A percentile compares a stretch with the other conserved stretches of the same genome.
Conservation (phyloP, 192 early-diverging fungal genomes). For the Coemansia sp. region DNA sequence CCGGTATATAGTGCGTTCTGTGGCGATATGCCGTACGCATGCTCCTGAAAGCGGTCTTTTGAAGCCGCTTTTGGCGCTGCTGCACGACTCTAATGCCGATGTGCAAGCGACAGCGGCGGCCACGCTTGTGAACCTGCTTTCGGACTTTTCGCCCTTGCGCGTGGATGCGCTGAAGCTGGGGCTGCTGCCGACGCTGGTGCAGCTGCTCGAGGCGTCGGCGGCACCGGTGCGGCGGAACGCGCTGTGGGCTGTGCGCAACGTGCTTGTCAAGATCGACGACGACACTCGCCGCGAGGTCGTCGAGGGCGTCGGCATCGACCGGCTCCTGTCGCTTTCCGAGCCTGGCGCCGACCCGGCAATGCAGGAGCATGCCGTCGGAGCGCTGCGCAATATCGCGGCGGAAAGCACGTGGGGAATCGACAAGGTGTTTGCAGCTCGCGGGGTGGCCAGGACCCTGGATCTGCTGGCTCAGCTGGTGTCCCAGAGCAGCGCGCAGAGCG, state of each 20-base stretch:
- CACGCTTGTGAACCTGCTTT: constrained; percentile 41
- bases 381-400: constrained; percentile 33
- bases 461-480: constrained; percentile 22
- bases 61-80: constrained; percentile 30
- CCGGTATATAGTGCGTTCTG: constrained; percentile 48
- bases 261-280: constrained; percentile 34
- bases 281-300: constrained; percentile 31
- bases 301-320: constrained; percentile 21
- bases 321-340: constrained; percentile 19
- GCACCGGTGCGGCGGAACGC: constrained; percentile 35
- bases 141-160: constrained; percentile 43
- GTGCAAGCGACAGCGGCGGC: constrained; percentile 45
- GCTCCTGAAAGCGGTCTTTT: constrained; percentile 45
- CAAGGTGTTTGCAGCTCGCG: constrained; percentile 24
- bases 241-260: constrained; percentile 45
- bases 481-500: constrained; percentile 10
- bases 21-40: constrained; percentile 53
- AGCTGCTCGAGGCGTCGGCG: constrained; percentile 18
- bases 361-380: constrained; percentile 40
- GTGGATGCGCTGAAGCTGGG: constrained; percentile 41
- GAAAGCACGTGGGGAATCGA: constrained; percentile 29
- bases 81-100: constrained; percentile 13
- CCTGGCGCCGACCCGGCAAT: constrained; percentile 18
- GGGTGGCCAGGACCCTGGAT: constrained; percentile 12
- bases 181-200: constrained; percentile 25